Evolutionary conservation across 805 yeast species (phyloP).

Genomic region (Candida ipomoeae): DNA sequence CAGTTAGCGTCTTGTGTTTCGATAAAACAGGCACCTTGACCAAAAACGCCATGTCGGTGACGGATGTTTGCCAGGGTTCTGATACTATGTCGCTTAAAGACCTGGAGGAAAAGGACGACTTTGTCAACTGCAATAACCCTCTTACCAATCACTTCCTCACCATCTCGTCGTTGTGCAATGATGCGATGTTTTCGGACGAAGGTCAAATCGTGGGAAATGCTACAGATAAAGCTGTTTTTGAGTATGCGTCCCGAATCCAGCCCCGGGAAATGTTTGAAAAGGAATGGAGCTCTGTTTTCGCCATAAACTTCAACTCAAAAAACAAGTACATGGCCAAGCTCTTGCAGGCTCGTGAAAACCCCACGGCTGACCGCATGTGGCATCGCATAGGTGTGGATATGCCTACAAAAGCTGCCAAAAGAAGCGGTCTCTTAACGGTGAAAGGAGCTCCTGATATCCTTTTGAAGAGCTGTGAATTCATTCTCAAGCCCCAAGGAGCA

Average conservation of each 20-base stretch:
- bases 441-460: constrained; percentile 49
- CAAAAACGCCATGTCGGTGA: constrained; percentile 45
- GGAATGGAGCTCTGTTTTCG: constrained; percentile 24
- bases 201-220: constrained; percentile 41
- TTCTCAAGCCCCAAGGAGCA: constrained; percentile 7
- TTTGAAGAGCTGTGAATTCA: constrained; percentile 24
- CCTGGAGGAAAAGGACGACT: constrained; percentile 12
- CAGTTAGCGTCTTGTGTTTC: constrained; percentile 44
- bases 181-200: constrained; percentile 21
- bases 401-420: constrained; percentile 9
- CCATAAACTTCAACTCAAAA: constrained; percentile 43
- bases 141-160: constrained; percentile 14
- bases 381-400: constrained; percentile 9
- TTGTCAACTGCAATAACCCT: constrained; percentile 8
- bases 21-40: constrained; percentile 49
- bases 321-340: constrained; percentile 42
- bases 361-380: constrained; percentile 2
- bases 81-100: constrained; percentile 15
- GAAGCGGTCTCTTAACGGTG: constrained; percentile 23
- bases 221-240: constrained; percentile 42
- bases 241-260: constrained; percentile 27
- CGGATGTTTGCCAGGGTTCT: constrained; percentile 20
- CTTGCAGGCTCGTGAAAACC: constrained; percentile 15
- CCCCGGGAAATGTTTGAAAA: constrained; percentile 9
- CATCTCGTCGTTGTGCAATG: constrained; percentile 34